Base-by-base conservation (phyloP, 2,329 filamentous ascomycete species). In the Ilyonectria destructans region DNA sequence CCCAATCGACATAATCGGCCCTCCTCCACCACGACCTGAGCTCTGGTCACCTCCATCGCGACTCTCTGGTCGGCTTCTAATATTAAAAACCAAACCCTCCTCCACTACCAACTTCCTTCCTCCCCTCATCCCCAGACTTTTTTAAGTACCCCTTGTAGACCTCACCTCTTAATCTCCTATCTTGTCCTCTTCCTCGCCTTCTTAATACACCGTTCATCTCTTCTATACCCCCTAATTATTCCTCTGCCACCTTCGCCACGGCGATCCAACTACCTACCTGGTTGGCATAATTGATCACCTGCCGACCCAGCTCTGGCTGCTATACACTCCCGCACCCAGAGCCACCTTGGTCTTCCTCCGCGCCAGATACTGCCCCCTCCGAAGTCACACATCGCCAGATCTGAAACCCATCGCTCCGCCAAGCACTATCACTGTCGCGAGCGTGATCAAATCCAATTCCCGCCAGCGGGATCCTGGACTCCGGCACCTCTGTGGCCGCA, bases 61-160 rank as follows among this genome's bases (percentile, higher is more conserved):
- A 17, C 37, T 10, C 26, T 48, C 37, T 51, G 35, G 13, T 54
- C 46, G 29, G 58, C 26, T 45, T 66, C 52, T 52, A 51, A 62
- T 66, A 66, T 66, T 66, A 62, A 67, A 62, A 48, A 57, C 21
- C 54, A 54, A 58, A 35, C 37, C 31, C 31, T 62, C 64, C 64
- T 67, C 64, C 55, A 58, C 58, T 33, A 48, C 61, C 64, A 37
- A 37, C 54, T 35, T 54, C 51, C 37, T 67, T 26, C 37, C 46
- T 37, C 46, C 48, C 48, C 48, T 61, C 46, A 15, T 46, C 54
- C 37, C 37, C 64, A 58, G 29, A 31, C 54, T 23, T 67, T 48
- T 58, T 40, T 40, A 57, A 46, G 46, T 48, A 31, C 49, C 40
- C 54, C 58, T 54, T 40, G 35, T 60, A 23, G 40, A 52, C 62